Conservation (phyloP, 1,284 basidiomycete genomes). For the Amylostereum chailletii region DNA sequence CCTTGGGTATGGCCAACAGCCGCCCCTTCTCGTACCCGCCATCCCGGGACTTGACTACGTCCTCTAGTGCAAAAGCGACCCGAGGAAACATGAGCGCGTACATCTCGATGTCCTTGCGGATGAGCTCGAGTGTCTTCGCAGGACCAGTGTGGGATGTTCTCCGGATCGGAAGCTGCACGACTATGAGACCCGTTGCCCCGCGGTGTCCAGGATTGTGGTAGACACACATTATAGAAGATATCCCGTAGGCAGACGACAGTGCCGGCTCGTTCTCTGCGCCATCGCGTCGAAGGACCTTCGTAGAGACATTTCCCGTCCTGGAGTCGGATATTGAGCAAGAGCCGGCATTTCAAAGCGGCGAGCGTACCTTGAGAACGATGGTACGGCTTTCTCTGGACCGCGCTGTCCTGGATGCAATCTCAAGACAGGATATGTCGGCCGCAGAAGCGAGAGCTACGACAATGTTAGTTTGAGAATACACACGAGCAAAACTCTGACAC, state of each 20-base stretch:
- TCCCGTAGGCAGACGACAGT: constrained; percentile 79
- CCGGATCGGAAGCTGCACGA: constrained; percentile 65
- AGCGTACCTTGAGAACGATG: constrained; percentile 63
- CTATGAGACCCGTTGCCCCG: constrained; percentile 1
- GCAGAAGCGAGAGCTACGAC: constrained; percentile 71
- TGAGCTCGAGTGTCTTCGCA: constrained; percentile 47
- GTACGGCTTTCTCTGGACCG: constrained; percentile 56
- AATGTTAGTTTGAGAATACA: background rate
- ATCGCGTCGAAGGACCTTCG: constrained; percentile 60
- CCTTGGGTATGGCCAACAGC: constrained; percentile 57
- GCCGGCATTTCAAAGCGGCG: background rate
- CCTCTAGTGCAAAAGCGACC: constrained; percentile 64
- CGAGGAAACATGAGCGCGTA: constrained; percentile 65
- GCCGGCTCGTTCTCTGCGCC: constrained; percentile 62
- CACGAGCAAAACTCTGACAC: background rate
- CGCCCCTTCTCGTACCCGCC: constrained; percentile 29
- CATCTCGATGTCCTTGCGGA: constrained; percentile 64
- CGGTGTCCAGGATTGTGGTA: constrained; percentile 4
- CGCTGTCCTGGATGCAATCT: constrained; percentile 66
- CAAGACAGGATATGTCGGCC: constrained; percentile 64
- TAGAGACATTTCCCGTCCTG: constrained; percentile 65
- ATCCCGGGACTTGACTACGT: constrained; percentile 29
- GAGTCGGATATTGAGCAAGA: constrained; percentile 5
- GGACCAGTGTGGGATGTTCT: constrained; percentile 57
- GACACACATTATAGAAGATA: constrained; percentile 74